Evolutionary conservation across 1,139 yeast genomes (phyloP).

Genomic region (Blastobotrys petasosporus): DNA sequence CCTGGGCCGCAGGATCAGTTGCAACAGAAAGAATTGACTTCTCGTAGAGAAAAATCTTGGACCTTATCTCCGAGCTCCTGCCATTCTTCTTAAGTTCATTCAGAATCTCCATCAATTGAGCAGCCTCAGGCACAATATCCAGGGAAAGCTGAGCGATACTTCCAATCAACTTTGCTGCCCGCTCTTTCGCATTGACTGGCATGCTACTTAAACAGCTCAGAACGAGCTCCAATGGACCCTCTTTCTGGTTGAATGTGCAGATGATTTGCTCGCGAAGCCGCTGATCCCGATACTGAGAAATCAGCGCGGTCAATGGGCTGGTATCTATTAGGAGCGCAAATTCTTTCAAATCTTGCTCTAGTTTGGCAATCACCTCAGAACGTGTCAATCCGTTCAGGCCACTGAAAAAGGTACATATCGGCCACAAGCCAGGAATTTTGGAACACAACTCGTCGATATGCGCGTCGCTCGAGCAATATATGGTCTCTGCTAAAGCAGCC

Average conservation of each 20-base stretch:
- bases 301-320: not conserved
- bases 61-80: too few relatives aligned
- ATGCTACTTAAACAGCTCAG: not conserved
- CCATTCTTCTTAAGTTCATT: not conserved
- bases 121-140: slow-evolving; percentile 4
- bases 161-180: too few relatives aligned
- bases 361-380: not conserved
- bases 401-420: slow-evolving; percentile 4
- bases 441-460: slow-evolving; percentile 7
- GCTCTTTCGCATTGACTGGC: not conserved
- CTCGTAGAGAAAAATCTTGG: too few relatives aligned
- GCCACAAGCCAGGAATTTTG: slow-evolving; percentile 1
- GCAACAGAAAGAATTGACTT: too few relatives aligned
- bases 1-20: too few relatives aligned
- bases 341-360: too few relatives aligned
- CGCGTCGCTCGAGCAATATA: not conserved
- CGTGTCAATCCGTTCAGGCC: slow-evolving; percentile 1
- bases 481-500: slow-evolving; percentile 3
- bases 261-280: not conserved
- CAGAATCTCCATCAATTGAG: not conserved
- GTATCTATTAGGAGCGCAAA: not conserved
- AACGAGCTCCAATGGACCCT: slow-evolving; percentile 4
- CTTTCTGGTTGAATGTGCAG: not conserved
- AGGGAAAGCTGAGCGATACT: not conserved
- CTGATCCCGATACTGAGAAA: not conserved